Evolutionary conservation across 2,329 filamentous ascomycete species (phyloP).

Genomic region (Cordyceps tenuipes): DNA sequence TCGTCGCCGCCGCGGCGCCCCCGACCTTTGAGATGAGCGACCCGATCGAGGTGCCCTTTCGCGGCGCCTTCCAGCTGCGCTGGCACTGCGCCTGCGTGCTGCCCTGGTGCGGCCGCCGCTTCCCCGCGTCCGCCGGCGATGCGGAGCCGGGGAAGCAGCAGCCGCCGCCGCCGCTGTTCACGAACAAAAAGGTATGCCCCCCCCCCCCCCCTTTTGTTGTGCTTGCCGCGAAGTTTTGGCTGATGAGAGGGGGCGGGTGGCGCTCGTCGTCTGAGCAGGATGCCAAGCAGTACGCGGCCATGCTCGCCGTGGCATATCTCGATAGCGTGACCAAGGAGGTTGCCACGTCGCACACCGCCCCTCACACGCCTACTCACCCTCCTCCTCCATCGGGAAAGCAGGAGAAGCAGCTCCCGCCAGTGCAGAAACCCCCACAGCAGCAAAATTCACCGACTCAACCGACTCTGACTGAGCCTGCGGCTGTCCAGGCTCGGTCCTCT

Average conservation of each 20-base stretch:
- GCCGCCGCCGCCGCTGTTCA: slow-evolving; percentile 28
- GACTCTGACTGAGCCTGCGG: no score
- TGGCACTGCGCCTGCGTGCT: slow-evolving; percentile 21
- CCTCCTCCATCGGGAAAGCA: neutral
- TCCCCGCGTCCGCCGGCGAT: slow-evolving; percentile 12
- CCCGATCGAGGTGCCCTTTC: slow-evolving; percentile 16
- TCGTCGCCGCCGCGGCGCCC: neutral
- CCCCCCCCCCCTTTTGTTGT: neutral
- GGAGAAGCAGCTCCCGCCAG: neutral
- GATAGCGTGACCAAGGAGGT: slow-evolving; percentile 6
- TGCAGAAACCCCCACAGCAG: neutral
- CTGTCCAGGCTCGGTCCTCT: no score
- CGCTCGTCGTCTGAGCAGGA: slow-evolving; percentile 19
- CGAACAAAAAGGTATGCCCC: slow-evolving; percentile 33
- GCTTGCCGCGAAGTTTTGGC: no score
- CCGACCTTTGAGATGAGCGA: slow-evolving; percentile 15
- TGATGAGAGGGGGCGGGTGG: no score
- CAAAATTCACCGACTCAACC: neutral
- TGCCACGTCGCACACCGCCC: neutral
- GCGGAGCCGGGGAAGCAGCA: slow-evolving; percentile 15
- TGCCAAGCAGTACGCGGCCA: slow-evolving; percentile 46
- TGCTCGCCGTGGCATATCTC: slow-evolving; percentile 37
- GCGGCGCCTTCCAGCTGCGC: slow-evolving; percentile 16
- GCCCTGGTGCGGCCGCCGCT: slow-evolving; percentile 16
- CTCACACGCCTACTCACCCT: neutral